phyloP scores from a whole-genome alignment of 768 basidiomycete genomes.

The Lentinula detonsa region DNA sequence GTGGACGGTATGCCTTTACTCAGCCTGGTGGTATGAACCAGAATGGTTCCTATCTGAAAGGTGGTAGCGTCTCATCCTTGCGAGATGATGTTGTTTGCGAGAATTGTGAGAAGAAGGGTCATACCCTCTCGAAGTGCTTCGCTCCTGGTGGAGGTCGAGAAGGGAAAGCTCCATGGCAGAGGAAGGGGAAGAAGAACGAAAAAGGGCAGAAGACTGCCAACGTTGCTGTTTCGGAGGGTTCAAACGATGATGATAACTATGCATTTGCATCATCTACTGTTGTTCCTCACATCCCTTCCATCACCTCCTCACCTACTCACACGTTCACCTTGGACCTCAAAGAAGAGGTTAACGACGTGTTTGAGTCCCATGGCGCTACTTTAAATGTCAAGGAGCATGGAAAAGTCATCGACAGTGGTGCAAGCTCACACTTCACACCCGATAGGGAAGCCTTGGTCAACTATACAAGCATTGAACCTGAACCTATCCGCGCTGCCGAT shows the following conservation, averaged over 20 bases:
- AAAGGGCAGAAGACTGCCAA: background rate
- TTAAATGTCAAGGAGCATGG: background rate
- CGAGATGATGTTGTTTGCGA: too few relatives aligned
- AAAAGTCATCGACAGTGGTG: slow-evolving; percentile 25
- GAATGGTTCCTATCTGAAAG: too few relatives aligned
- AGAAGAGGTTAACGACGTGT: too few relatives aligned
- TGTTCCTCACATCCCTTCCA: too few relatives aligned
- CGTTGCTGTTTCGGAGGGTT: background rate
- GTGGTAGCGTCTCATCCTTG: too few relatives aligned
- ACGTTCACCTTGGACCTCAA: too few relatives aligned
- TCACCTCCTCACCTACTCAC: too few relatives aligned
- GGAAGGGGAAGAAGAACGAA: background rate
- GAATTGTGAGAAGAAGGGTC: background rate
- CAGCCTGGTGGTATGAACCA: too few relatives aligned
- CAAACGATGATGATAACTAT: too few relatives aligned
- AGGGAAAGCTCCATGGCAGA: background rate
- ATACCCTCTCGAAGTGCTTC: background rate
- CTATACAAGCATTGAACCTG: slow-evolving; percentile 10
- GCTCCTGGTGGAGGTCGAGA: background rate
- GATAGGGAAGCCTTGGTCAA: slow-evolving; percentile 20
- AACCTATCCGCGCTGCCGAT: slow-evolving; percentile 21
- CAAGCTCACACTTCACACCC: slow-evolving; percentile 27
- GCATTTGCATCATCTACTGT: too few relatives aligned
- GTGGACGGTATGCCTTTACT: too few relatives aligned
- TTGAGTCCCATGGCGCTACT: too few relatives aligned